These are phyloP conservation scores for Suhomyces terraborum DNA, from an alignment of 1,139 yeast genomes.

Conservation along the genomic window DNA sequence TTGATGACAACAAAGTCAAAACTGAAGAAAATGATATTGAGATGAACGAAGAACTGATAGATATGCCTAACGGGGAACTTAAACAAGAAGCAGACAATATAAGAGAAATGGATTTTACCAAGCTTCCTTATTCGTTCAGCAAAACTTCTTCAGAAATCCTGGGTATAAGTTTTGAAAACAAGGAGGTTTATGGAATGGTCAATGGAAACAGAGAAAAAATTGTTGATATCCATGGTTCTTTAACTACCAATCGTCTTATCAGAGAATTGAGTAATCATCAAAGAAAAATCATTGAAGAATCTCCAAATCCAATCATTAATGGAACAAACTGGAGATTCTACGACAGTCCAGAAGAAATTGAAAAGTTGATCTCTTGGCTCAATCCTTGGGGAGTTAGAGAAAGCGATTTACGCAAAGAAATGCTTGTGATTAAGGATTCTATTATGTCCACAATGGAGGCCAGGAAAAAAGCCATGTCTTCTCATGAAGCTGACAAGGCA, in stretches of 20 bases:
- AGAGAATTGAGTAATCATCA: conserved; percentile 47
- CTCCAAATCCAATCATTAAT: conserved; percentile 53
- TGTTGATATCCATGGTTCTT: conserved; percentile 49
- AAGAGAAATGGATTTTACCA: conserved; percentile 18
- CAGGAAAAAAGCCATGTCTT: conserved; percentile 54
- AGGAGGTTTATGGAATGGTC: conserved; percentile 19
- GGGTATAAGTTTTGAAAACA: conserved; percentile 22
- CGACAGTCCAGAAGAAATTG: conserved; percentile 63
- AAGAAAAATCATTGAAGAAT: conserved; percentile 70
- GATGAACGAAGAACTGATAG: not conserved
- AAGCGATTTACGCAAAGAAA: conserved; percentile 62
- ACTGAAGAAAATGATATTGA: not conserved
- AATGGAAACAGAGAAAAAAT: conserved; percentile 19
- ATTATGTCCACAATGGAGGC: conserved; percentile 60
- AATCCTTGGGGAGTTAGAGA: conserved; percentile 81
- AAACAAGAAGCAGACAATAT: not conserved
- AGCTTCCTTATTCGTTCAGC: conserved; percentile 22
- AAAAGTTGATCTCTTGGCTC: conserved; percentile 62
- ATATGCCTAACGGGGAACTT: not conserved
- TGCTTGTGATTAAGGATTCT: conserved; percentile 53
- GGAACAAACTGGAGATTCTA: conserved; percentile 69
- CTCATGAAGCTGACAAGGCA: conserved; percentile 44
- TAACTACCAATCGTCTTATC: conserved; percentile 25
- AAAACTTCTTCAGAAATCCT: conserved; percentile 22
- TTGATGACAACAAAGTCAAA: not conserved